These are phyloP conservation scores for Kwoniella shivajii DNA, from an alignment of 1,284 basidiomycete genomes.

Conservation along the genomic window DNA sequence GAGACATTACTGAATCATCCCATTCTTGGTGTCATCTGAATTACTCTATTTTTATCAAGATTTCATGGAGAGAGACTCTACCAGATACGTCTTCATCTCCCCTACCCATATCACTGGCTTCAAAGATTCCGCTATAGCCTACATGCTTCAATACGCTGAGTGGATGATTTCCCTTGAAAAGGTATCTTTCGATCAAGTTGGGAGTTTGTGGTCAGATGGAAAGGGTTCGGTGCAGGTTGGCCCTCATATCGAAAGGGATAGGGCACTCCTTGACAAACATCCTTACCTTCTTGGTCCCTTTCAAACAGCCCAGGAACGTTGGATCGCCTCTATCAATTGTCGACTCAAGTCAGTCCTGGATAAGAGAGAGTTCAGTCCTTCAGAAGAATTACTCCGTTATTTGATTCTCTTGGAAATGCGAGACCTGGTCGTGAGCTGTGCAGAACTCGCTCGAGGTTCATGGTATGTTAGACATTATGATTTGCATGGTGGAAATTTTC, in stretches of 20 bases:
- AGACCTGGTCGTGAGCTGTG: conserved; percentile 9
- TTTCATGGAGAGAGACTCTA: conserved; percentile 1
- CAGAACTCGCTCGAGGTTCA: conserved; percentile 12
- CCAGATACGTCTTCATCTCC: neutral
- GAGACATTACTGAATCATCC: neutral
- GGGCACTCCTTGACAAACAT: neutral
- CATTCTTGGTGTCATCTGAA: neutral
- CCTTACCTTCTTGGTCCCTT: conserved; percentile 19
- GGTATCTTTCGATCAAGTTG: conserved; percentile 5
- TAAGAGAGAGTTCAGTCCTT: conserved; percentile 1
- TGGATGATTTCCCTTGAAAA: conserved; percentile 16
- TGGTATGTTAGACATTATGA: conserved; percentile 42
- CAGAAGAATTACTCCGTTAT: conserved; percentile 10
- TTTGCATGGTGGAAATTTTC: neutral
- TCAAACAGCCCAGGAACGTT: conserved; percentile 8
- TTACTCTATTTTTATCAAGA: conserved; percentile 1
- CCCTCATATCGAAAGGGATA: conserved; percentile 9
- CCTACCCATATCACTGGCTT: neutral
- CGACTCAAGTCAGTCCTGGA: conserved; percentile 5
- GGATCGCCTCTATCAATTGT: conserved; percentile 9
- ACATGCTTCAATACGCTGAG: conserved; percentile 2
- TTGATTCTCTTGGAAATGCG: conserved; percentile 12
- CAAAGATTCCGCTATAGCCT: neutral
- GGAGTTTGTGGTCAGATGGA: conserved; percentile 4
- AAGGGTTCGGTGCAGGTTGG: conserved; percentile 10